Evolutionary conservation across 2,329 filamentous ascomycete genomes (phyloP), one percentile per base, ranked within the genome.

Genomic region (Trichoderma polysporum): DNA sequence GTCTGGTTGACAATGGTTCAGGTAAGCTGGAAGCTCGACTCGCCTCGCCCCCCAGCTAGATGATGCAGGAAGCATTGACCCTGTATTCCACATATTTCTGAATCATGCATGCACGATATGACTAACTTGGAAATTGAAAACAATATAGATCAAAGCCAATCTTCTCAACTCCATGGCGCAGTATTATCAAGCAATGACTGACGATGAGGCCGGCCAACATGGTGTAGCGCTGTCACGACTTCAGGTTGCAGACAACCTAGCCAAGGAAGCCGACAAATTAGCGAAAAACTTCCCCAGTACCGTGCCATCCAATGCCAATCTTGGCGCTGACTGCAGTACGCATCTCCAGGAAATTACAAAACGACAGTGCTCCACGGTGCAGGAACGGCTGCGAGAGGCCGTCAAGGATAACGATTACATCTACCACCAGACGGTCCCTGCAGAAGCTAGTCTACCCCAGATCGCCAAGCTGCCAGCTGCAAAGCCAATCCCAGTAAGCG

Each of bases 401-500:
- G 84, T 86, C 71, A 97, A 97, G 74, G 95, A 99, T 78, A 99
- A 99, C 72, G 95, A 99, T 76, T 98, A 95, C 78, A 97, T 99
- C 76, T 99, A 99, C 75, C 95, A 99, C 76, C 93, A 98, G 73
- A 90, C 88, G 1, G 90, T 99, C 1, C 94, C 95, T 0, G 89
- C 90, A 10, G 93, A 97, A 77, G 91, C 93, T 4, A 90, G 90
- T 31, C 81, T 99, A 13, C 82, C 92, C 1, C 86, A 90, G 1
- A 93, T 99, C 57, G 86, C 93, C 3, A 99, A 98, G 77, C 84
- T 98, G 17, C 93, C 94, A 4, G 96, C 95, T 1, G 94, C 95
- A 8, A 99, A 99, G 78, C 93, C 95, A 3, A 98, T 99, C 69
- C 94, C 95, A 0, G 94, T 99, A 33, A 97, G 92, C 76, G 96